Evolutionary conservation across 2,329 filamentous ascomycete genomes (phyloP), one percentile per base, ranked within the genome.

Genomic region (Colletotrichum sojae): DNA sequence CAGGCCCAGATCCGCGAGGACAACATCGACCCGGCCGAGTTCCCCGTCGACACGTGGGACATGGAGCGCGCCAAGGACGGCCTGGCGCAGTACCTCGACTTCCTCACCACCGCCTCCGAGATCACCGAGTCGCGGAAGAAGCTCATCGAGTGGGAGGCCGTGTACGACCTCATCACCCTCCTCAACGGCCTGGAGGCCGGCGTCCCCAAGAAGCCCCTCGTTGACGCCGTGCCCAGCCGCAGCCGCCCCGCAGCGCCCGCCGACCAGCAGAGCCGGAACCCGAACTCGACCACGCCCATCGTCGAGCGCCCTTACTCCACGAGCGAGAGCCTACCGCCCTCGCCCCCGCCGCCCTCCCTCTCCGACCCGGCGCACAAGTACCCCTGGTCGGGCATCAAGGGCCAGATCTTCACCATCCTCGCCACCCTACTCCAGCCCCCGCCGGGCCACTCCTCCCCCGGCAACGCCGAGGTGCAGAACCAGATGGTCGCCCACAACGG

Each of bases 41-140:
- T 98, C 75, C 95, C 95, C 0, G 90, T 98, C 2, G 97, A 98
- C 75, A 88, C 94, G 54, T 98, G 95, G 95, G 95, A 98, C 75
- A 97, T 98, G 92, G 95, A 98, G 78, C 90, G 95, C 15, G 95
- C 97, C 67, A 97, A 97, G 78, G 95, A 98, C 76, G 95, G 95
- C 0, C 89, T 98, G 1, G 94, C 95, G 59, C 95, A 98, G 79
- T 97, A 97, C 76, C 89, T 98, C 2, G 95, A 98, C 74, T 97
- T 98, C 78, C 92, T 98, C 62, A 94, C 92, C 16, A 95, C 96
- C 0, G 89, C 97, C 31, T 94, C 94, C 0, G 95, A 97, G 76
- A 92, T 95, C 74, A 87, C 91, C 51, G 91, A 94, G 58, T 94
- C 94, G 84, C 93, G 97, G 71, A 88, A 90, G 49, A 91, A 97